Percentiles rank a stretch among this genome's conserved stretches.
phyloP scores from a whole-genome alignment of 805 yeast species.

The Wickerhamiella bombiphila region DNA sequence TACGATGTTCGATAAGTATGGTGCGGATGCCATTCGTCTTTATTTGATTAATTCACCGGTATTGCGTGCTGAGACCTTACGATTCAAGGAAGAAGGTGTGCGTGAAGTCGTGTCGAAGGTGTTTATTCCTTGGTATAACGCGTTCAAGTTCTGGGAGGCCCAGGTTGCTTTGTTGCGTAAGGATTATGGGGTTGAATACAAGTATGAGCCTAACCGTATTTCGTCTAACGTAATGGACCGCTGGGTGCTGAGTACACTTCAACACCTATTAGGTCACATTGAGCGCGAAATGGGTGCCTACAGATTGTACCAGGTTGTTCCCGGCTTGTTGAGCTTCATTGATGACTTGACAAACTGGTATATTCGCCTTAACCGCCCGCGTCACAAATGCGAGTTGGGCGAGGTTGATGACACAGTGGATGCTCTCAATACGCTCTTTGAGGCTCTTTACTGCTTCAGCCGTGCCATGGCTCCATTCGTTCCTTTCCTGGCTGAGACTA shows the following conservation, averaged over 20 bases:
- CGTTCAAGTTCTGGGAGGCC: constrained; percentile 90
- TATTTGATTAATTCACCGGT: constrained; percentile 97
- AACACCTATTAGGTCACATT: constrained; percentile 72
- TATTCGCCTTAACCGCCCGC: constrained; percentile 93
- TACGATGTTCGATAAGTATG: constrained; percentile 67
- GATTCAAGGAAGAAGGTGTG: constrained; percentile 97
- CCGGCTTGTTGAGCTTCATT: constrained; percentile 72
- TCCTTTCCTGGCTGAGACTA: constrained; percentile 84
- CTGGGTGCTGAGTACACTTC: constrained; percentile 95
- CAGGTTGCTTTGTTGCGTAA: constrained; percentile 77
- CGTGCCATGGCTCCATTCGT: constrained; percentile 99
- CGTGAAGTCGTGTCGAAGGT: constrained; percentile 95
- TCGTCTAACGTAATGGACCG: constrained; percentile 90
- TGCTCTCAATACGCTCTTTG: constrained; percentile 83
- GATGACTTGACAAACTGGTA: constrained; percentile 98
- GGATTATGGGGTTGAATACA: constrained; percentile 52
- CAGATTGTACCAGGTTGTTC: constrained; percentile 91
- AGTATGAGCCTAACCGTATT: constrained; percentile 46
- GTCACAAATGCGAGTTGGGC: constrained; percentile 91
- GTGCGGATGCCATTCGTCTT: constrained; percentile 95
- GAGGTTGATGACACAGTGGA: constrained; percentile 56
- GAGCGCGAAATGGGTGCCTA: constrained; percentile 83
- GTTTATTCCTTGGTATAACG: constrained; percentile 96
- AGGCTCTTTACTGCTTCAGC: constrained; percentile 72
- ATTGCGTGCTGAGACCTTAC: constrained; percentile 87